Evolutionary conservation across 2,329 filamentous ascomycete genomes (phyloP).

Genomic region (Aspergillaceae sp.): DNA sequence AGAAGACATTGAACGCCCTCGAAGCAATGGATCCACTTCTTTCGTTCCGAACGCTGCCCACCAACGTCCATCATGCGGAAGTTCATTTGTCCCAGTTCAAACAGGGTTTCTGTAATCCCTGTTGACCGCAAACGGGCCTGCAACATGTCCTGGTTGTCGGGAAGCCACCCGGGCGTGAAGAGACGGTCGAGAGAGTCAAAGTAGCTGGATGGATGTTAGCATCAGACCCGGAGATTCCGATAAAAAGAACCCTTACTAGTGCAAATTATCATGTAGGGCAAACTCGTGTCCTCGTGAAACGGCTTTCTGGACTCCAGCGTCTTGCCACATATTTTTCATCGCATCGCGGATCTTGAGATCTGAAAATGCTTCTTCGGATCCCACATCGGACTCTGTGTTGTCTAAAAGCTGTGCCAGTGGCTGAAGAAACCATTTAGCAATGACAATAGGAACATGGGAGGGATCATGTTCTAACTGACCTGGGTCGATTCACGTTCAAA

Average conservation of each 20-base stretch:
- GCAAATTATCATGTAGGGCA: slow-evolving; percentile 87
- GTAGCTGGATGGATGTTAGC: slow-evolving; percentile 52
- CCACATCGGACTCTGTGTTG: slow-evolving; percentile 67
- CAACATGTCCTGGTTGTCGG: slow-evolving; percentile 88
- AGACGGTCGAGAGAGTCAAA: slow-evolving; percentile 69
- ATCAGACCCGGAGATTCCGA: not conserved
- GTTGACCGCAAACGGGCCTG: slow-evolving; percentile 85
- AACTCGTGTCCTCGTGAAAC: slow-evolving; percentile 93
- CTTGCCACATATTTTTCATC: slow-evolving; percentile 75
- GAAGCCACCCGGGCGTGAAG: slow-evolving; percentile 70
- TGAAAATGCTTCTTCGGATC: slow-evolving; percentile 71
- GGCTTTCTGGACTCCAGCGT: slow-evolving; percentile 74
- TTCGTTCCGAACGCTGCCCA: slow-evolving; percentile 83
- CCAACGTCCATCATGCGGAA: slow-evolving; percentile 97
- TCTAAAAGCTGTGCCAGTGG: slow-evolving; percentile 69
- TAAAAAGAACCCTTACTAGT: slow-evolving; percentile 58
- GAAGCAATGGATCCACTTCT: slow-evolving; percentile 97
- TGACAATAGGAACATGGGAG: not conserved
- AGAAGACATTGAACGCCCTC: slow-evolving; percentile 87
- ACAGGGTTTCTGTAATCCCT: slow-evolving; percentile 90
- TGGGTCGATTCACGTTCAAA: slow-evolving; percentile 74
- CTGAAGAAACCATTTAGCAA: slow-evolving; percentile 37
- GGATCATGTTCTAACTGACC: slow-evolving; percentile 43
- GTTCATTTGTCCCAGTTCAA: slow-evolving; percentile 82
- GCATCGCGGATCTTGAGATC: slow-evolving; percentile 54